phyloP scores from a whole-genome alignment of 2,329 filamentous ascomycete species.

The Diaporthe sp. region DNA sequence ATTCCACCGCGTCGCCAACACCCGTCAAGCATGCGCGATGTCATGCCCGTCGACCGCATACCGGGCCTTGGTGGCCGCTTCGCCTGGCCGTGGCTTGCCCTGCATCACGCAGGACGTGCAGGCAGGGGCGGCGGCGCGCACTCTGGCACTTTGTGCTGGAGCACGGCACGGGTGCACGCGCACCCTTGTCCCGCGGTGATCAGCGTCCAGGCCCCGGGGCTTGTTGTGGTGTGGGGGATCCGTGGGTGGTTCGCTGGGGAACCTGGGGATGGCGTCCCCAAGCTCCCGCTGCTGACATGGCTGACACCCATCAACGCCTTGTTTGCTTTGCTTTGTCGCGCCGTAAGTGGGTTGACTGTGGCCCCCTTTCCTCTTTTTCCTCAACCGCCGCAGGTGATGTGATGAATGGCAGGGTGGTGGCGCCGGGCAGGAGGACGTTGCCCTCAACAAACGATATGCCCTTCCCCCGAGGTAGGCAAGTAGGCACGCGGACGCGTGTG shows the following conservation, averaged over 20 bases:
- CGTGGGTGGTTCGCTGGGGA: slow-evolving; percentile 15
- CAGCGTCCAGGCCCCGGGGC: neutral
- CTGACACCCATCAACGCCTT: slow-evolving; percentile 15
- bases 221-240: slow-evolving; percentile 6
- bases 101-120: slow-evolving; percentile 1
- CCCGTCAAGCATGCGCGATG: neutral
- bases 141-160: neutral
- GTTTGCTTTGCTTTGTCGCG: neutral
- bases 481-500: neutral
- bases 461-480: neutral
- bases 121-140: neutral
- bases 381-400: slow-evolving; percentile 13
- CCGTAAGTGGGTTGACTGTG: neutral
- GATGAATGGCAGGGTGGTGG: slow-evolving; percentile 3
- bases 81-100: slow-evolving; percentile 2
- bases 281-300: slow-evolving; percentile 29
- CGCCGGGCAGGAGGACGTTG: neutral
- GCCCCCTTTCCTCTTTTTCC: neutral
- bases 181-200: slow-evolving; percentile 24
- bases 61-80: neutral
- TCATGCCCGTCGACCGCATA: neutral
- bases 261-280: slow-evolving; percentile 10
- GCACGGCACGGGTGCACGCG: slow-evolving; percentile 22
- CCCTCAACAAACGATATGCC: slow-evolving; percentile 13
- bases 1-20: neutral